phyloP scores from a whole-genome alignment of 225 moss, liverwort and hornwort species.

The Takakia lepidozioides region DNA sequence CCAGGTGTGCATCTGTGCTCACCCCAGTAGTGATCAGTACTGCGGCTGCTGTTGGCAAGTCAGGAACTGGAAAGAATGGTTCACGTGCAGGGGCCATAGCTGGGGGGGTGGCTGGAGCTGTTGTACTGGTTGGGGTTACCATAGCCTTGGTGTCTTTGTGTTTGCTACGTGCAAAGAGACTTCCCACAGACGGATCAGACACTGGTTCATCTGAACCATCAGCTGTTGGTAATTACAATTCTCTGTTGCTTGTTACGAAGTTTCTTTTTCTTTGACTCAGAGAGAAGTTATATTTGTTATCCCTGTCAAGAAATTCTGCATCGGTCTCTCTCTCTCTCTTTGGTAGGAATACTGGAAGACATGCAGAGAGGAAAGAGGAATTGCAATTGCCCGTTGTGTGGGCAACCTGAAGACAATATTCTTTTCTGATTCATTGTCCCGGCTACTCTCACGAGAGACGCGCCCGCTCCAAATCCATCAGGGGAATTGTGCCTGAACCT shows the following conservation, averaged over 20 bases:
- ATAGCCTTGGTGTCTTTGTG: constrained; percentile 22
- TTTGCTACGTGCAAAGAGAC: constrained; percentile 37
- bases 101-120: constrained; percentile 40
- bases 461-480: too few species aligned
- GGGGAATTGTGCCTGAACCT: too few species aligned
- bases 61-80: background rate
- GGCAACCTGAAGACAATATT: too few species aligned
- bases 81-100: constrained; percentile 32
- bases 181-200: constrained; percentile 38
- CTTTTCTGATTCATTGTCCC: too few species aligned
- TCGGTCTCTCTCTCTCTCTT: too few species aligned
- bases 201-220: constrained; percentile 48
- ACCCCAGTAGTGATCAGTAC: constrained; percentile 34
- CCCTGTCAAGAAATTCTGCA: background rate
- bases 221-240: constrained; percentile 7
- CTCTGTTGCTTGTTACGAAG: too few species aligned
- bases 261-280: too few species aligned
- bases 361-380: too few species aligned
- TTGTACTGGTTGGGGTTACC: constrained; percentile 15
- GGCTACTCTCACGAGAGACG: too few species aligned
- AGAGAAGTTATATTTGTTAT: too few species aligned
- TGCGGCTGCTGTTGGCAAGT: constrained; percentile 4
- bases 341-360: too few species aligned
- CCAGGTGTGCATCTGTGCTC: constrained; percentile 25
- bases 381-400: too few species aligned